These are phyloP conservation scores for Camellia lanceoleosa DNA, from an alignment of 148 eudicot genomes.

Conservation along the genomic window DNA sequence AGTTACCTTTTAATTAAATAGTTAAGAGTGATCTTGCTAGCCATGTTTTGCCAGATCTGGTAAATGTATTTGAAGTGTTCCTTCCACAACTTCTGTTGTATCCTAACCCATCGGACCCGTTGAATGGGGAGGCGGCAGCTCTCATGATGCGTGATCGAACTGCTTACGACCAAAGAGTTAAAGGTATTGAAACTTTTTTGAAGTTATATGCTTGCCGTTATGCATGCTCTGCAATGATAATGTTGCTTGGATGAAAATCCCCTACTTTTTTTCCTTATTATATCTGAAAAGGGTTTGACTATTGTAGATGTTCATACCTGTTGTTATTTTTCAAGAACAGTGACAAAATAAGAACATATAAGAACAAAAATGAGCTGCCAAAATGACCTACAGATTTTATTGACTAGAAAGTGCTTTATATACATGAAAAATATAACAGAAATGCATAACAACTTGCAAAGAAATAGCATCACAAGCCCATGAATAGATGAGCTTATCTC, in stretches of 20 bases:
- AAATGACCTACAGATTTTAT: too few species aligned
- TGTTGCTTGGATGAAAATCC: background rate
- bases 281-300: background rate
- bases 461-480: too few species aligned
- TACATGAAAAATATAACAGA: too few species aligned
- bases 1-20: background rate
- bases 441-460: too few species aligned
- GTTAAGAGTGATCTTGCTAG: conserved; percentile 12
- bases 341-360: too few species aligned
- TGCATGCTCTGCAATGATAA: background rate
- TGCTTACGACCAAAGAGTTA: conserved; percentile 71
- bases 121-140: conserved; percentile 90
- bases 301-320: background rate
- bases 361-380: too few species aligned
- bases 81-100: conserved; percentile 87
- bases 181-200: conserved; percentile 45
- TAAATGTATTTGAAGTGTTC: conserved; percentile 87
- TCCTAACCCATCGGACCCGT: conserved; percentile 90
- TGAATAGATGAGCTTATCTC: too few species aligned
- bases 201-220: background rate
- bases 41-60: conserved; percentile 54
- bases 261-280: background rate
- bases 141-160: conserved; percentile 75
- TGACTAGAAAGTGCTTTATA: too few species aligned
- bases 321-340: too few species aligned